phyloP scores from a whole-genome alignment of 805 yeast genomes.

The Cyberlindnera petersonii region DNA sequence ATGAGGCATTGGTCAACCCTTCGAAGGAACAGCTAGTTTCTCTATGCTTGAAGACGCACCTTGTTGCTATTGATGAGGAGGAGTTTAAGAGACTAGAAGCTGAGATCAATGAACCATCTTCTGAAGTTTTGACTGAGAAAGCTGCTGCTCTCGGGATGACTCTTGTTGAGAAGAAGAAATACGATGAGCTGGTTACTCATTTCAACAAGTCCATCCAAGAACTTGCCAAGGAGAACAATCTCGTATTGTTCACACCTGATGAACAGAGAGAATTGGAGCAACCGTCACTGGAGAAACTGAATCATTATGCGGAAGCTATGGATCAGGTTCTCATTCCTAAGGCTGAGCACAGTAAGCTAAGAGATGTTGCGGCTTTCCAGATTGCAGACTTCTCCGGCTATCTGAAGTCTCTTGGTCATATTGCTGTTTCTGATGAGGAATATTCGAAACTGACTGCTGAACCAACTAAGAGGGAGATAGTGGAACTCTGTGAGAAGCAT shows the following conservation, averaged over 20 bases:
- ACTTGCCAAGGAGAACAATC: conserved; percentile 26
- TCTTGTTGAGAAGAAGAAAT: conserved; percentile 16
- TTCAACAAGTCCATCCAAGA: conserved; percentile 26
- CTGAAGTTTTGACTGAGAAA: conserved; percentile 9
- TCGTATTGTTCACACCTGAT: conserved; percentile 13
- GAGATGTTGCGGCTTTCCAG: conserved; percentile 3
- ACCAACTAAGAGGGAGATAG: conserved; percentile 7
- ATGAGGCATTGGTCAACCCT: conserved; percentile 17
- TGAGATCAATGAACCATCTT: conserved; percentile 11
- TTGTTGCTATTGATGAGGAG: conserved; percentile 10
- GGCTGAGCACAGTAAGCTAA: neutral
- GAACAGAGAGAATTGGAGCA: conserved; percentile 11
- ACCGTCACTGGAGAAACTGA: conserved; percentile 16
- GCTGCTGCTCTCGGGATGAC: conserved; percentile 15
- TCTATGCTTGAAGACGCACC: conserved; percentile 9
- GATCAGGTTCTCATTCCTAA: conserved; percentile 4
- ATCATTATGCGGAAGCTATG: conserved; percentile 5
- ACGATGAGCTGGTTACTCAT: conserved; percentile 7
- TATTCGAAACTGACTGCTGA: conserved; percentile 5
- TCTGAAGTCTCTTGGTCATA: neutral
- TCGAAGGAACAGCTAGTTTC: conserved; percentile 12
- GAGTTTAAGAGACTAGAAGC: conserved; percentile 6
- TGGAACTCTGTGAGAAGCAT: conserved; percentile 8
- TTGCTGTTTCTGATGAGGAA: conserved; percentile 1
- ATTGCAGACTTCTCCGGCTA: conserved; percentile 1